Evolutionary conservation across 495 filamentous ascomycete genomes (phyloP).

Genomic region (Mycothermus thermophilus): DNA sequence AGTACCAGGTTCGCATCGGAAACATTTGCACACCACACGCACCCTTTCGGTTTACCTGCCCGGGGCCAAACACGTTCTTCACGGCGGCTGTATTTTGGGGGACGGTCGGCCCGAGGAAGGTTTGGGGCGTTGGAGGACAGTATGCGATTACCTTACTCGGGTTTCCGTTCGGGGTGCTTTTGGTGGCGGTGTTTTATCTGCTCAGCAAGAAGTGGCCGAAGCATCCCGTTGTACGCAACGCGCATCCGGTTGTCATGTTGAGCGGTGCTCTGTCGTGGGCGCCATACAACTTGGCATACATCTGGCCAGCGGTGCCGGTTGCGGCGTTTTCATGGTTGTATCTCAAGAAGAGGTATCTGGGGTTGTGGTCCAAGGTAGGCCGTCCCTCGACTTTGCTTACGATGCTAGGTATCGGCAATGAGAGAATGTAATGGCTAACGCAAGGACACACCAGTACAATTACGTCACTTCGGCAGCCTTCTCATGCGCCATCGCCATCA

Average conservation of each 20-base stretch:
- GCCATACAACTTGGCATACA: constrained; percentile 25
- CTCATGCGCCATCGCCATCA: constrained; percentile 25
- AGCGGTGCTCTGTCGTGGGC: constrained; percentile 22
- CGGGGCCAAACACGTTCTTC: constrained; percentile 31
- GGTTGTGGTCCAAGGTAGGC: constrained; percentile 29
- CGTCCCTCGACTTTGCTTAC: background rate
- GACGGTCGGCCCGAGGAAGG: constrained; percentile 30
- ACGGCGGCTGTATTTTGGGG: constrained; percentile 33
- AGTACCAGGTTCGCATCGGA: constrained; percentile 28
- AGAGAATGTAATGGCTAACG: constrained; percentile 1
- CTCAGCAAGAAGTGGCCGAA: constrained; percentile 18
- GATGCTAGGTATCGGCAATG: background rate
- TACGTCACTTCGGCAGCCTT: constrained; percentile 28
- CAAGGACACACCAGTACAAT: constrained; percentile 22
- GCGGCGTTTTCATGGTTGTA: constrained; percentile 26
- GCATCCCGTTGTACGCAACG: constrained; percentile 21
- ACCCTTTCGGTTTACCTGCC: constrained; percentile 28
- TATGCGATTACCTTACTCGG: constrained; percentile 24
- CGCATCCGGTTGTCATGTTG: constrained; percentile 28
- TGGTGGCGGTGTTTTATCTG: constrained; percentile 21
- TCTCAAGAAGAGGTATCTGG: constrained; percentile 22
- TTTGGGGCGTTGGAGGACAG: constrained; percentile 25
- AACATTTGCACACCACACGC: constrained; percentile 27
- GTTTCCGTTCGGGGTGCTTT: constrained; percentile 24
- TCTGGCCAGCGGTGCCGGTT: constrained; percentile 28